Conservation (phyloP, 1,139 yeast genomes). For the Kodamaea alishanica region DNA sequence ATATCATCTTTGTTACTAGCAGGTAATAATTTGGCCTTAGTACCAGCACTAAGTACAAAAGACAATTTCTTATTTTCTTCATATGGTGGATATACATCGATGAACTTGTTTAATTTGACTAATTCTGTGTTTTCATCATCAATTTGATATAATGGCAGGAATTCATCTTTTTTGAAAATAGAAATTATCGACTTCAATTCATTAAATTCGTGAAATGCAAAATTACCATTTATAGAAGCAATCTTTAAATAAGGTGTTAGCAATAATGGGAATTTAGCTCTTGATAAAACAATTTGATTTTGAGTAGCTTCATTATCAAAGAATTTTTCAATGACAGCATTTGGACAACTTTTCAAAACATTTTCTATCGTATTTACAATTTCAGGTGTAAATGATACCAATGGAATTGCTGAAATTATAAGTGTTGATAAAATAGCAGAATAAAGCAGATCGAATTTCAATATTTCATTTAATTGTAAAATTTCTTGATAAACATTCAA, state of each 20-base stretch:
- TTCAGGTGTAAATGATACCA: constrained; percentile 51
- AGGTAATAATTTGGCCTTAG: constrained; percentile 68
- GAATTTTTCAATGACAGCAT: constrained; percentile 52
- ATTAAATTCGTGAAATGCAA: constrained; percentile 62
- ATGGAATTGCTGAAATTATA: constrained; percentile 58
- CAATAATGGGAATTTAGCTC: constrained; percentile 75
- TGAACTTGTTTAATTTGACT: constrained; percentile 36
- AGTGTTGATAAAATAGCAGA: constrained; percentile 59
- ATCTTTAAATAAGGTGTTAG: constrained; percentile 60
- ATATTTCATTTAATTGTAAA: constrained; percentile 35
- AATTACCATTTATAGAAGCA: constrained; percentile 59
- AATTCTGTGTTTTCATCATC: constrained; percentile 54
- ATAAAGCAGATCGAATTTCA: constrained; percentile 52
- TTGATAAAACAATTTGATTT: constrained; percentile 53
- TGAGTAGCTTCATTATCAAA: constrained; percentile 54
- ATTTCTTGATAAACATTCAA: constrained; percentile 48
- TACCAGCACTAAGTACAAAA: constrained; percentile 45
- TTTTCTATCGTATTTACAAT: constrained; percentile 49
- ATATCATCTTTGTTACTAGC: constrained; percentile 39
- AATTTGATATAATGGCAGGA: constrained; percentile 38
- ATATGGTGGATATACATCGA: constrained; percentile 50
- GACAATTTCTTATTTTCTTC: constrained; percentile 45
- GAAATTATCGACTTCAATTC: constrained; percentile 60
- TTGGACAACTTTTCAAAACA: constrained; percentile 55
- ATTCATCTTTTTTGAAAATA: constrained; percentile 33